A percentile compares a stretch with the other conserved stretches of the same genome.
Conservation (phyloP, 495 filamentous ascomycete genomes). For the Talaromyces stipitatus region DNA sequence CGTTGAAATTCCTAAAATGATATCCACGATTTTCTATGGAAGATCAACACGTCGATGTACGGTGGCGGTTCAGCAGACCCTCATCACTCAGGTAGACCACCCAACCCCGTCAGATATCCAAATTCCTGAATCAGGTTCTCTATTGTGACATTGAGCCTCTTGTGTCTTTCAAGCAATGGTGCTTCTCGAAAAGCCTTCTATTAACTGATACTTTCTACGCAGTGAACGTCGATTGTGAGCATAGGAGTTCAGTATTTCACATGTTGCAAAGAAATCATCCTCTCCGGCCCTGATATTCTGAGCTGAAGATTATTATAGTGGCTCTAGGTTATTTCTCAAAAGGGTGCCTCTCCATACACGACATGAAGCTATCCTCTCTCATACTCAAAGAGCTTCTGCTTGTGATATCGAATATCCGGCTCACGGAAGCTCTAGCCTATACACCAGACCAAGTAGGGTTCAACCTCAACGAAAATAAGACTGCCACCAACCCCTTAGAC, state of each 20-base stretch:
- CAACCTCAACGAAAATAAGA: constrained; percentile 29
- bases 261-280: not conserved
- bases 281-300: not conserved
- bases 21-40: not conserved
- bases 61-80: not conserved
- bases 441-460: constrained; percentile 23
- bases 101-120: not conserved
- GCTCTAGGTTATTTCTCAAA: not conserved
- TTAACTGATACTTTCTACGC: not conserved
- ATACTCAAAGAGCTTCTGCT: not conserved
- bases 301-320: not conserved
- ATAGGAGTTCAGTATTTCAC: not conserved
- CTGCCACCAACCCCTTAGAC: constrained; percentile 19
- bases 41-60: not conserved
- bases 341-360: not conserved
- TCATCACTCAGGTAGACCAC: not conserved
- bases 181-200: not conserved
- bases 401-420: not conserved
- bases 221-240: not conserved
- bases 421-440: constrained; percentile 11
- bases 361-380: not conserved
- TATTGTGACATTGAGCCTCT: not conserved
- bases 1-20: not conserved
- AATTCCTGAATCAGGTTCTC: not conserved
- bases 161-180: not conserved